Evolutionary conservation across 2,329 filamentous ascomycete species (phyloP).

Genomic region (Neofusicoccum umdonicola): DNA sequence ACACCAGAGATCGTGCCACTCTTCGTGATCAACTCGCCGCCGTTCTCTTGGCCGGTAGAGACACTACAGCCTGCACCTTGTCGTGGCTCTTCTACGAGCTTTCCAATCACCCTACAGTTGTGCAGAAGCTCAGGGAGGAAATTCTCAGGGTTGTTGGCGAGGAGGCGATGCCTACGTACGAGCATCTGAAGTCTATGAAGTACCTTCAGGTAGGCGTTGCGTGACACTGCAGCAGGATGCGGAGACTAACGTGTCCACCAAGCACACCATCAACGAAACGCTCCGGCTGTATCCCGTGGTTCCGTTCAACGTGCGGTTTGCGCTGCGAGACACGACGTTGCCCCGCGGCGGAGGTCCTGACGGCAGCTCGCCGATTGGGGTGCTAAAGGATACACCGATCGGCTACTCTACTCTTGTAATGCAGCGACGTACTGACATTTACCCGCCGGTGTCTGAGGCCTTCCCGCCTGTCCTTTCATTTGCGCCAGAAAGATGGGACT

Average conservation of each 20-base stretch:
- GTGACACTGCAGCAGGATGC: neutral
- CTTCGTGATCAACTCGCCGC: constrained; percentile 83
- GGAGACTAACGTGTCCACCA: constrained; percentile 37
- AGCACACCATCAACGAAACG: constrained; percentile 43
- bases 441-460: constrained; percentile 37
- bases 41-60: constrained; percentile 78
- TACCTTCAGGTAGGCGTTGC: constrained; percentile 54
- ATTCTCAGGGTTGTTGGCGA: constrained; percentile 67
- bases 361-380: constrained; percentile 44
- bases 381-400: constrained; percentile 44
- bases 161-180: constrained; percentile 63
- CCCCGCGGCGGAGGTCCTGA: constrained; percentile 49
- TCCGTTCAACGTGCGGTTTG: constrained; percentile 49
- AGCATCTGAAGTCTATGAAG: constrained; percentile 82
- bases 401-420: constrained; percentile 49
- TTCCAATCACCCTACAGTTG: constrained; percentile 64
- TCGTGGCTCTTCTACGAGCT: constrained; percentile 84
- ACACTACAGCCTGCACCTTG: constrained; percentile 81
- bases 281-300: constrained; percentile 51
- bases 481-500: constrained; percentile 51
- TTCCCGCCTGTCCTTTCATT: constrained; percentile 45
- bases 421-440: constrained; percentile 51
- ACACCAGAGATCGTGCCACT: constrained; percentile 66
- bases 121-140: constrained; percentile 69
- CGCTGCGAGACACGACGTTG: constrained; percentile 48